These are phyloP conservation scores for Colletotrichum caudatum DNA, from an alignment of 2,329 filamentous ascomycete genomes.

Conservation along the genomic window DNA sequence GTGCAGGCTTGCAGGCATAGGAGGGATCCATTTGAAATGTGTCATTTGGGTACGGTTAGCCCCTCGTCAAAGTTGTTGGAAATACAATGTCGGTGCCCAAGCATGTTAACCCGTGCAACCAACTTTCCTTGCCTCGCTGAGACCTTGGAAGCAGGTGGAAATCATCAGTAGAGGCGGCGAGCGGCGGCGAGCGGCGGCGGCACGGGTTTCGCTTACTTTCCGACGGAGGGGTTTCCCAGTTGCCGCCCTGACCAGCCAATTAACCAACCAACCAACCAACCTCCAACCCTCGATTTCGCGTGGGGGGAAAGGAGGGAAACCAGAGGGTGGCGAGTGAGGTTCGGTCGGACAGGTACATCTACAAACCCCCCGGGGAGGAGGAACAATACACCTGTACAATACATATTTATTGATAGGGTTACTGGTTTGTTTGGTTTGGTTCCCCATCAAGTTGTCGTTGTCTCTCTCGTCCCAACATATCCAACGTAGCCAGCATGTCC, in stretches of 20 bases:
- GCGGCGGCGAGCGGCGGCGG: neutral
- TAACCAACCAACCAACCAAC: neutral
- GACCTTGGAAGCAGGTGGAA: neutral
- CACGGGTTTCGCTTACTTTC: neutral
- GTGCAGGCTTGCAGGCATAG: neutral
- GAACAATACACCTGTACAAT: neutral
- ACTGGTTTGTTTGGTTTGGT: neutral
- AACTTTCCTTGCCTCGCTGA: neutral
- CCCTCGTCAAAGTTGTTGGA: neutral
- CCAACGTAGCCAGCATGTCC: neutral
- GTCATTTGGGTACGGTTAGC: too few relatives aligned
- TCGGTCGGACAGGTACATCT: too few relatives aligned
- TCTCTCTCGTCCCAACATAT: neutral
- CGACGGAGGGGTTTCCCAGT: neutral
- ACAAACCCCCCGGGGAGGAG: neutral
- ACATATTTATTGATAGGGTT: neutral
- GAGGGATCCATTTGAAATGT: neutral
- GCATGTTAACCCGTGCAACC: neutral
- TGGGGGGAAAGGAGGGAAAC: neutral
- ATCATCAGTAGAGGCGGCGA: neutral
- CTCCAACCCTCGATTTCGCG: neutral
- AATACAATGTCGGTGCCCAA: slow-evolving; percentile 5
- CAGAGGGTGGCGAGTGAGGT: too few relatives aligned
- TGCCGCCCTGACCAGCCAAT: neutral
- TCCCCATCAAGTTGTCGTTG: neutral